Base-by-base conservation (phyloP, 2,329 filamentous ascomycete species). In the Neonectria faginata region DNA sequence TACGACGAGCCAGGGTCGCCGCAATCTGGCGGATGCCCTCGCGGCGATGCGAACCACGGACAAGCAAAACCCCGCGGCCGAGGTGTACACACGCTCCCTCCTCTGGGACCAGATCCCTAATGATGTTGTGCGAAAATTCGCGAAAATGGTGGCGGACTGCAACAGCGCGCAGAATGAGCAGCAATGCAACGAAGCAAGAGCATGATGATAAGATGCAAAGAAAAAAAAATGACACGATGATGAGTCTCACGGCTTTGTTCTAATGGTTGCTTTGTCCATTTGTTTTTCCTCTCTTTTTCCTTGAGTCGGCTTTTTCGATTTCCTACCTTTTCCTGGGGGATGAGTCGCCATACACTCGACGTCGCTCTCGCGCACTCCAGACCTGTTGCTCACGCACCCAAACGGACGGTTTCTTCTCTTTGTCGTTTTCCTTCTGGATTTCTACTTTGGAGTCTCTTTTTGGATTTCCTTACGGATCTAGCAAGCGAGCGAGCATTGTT, bases 81-180 rank as follows among this genome's bases (percentile, higher is more conserved):
- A 97, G 74, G 92, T 97, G 45, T 97, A 97, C 82, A 97, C 94
- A 36, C 88, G 95, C 62, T 97, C 93, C 67, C 86, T 98, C 66
- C 89, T 98, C 62, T 97, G 93, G 93, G 94, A 97, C 75, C 92
- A 94, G 79, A 94, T 98, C 73, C 94, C 96, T 14, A 87, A 89
- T 72, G 94, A 98, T 69, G 94, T 98, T 53, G 93, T 99, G 58
- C 89, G 90, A 72, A 93, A 95, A 78, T 98, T 98, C 83, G 92
- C 92, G 74, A 92, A 93, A 80, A 94, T 97, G 87, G 92, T 97
- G 73, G 89, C 91, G 69, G 92, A 96, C 75, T 91, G 87, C 80
- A 90, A 85, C 79, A 82, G 80, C 70, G 77, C 79, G 62, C 78
- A 81, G 73, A 76, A 78, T 68, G 79, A 80, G 71, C 79, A 80